These are phyloP conservation scores for Aspergillus viridinutans DNA, from an alignment of 2,329 filamentous ascomycete genomes.

Conservation along the genomic window DNA sequence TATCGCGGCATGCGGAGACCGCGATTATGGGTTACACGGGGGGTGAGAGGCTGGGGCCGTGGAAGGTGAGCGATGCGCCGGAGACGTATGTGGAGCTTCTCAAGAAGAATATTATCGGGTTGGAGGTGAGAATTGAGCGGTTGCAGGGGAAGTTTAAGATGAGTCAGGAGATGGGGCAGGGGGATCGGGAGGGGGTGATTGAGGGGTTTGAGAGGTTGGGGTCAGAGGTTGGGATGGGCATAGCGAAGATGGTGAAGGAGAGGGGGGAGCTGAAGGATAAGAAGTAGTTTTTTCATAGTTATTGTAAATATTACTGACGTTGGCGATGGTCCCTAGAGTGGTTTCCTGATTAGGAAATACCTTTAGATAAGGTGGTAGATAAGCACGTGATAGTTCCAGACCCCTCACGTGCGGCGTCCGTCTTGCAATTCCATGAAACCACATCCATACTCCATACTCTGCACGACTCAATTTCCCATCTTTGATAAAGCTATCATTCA, in stretches of 20 bases:
- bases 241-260: conserved; percentile 34
- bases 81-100: conserved; percentile 53
- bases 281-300: not conserved
- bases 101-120: conserved; percentile 57
- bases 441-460: too few species aligned
- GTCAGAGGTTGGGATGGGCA: conserved; percentile 33
- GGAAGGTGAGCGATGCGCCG: conserved; percentile 59
- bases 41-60: conserved; percentile 48
- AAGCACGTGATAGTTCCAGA: not conserved
- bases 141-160: conserved; percentile 64
- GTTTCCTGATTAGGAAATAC: not conserved
- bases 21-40: conserved; percentile 55
- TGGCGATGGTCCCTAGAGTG: not conserved
- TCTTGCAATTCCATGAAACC: too few species aligned
- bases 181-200: conserved; percentile 55
- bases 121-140: conserved; percentile 54
- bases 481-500: too few species aligned
- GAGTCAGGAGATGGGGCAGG: conserved; percentile 56
- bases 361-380: not conserved
- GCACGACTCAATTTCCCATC: too few species aligned
- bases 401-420: not conserved
- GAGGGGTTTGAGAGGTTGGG: conserved; percentile 50
- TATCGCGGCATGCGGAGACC: conserved; percentile 51
- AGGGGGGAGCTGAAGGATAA: conserved; percentile 21
- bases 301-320: not conserved